Evolutionary conservation across 2,329 filamentous ascomycete genomes (phyloP), one percentile per base, ranked within the genome.

Genomic region (Ceratocystis alfenasii): DNA sequence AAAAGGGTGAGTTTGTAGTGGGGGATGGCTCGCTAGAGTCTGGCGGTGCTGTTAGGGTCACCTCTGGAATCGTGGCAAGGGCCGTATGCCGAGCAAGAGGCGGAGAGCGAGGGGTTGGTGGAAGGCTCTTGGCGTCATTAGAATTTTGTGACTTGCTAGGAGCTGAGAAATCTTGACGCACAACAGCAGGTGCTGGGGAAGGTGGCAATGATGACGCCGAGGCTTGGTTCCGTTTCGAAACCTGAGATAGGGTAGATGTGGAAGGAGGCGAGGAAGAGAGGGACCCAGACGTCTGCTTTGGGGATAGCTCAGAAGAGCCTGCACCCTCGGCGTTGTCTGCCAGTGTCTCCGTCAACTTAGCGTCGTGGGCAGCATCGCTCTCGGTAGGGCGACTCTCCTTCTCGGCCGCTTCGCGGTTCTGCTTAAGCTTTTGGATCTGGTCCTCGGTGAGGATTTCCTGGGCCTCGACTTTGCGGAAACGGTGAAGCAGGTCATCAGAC

Each of bases 381-480:
- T 33, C 53, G 15, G 25, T 25, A 22, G 28, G 25, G 15, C 53
- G 53, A 25, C 22, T 50, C n/a, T 25, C 53, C 17, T 57, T 30
- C 53, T 7, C 28, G 28, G 53, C 53, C 41, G 61, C 69, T 65
- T 74, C 72, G 33, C 73, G 70, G 25, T 69, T 77, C 70, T 73
- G 74, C 62, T 75, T 78, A 25, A 79, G 76, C 62, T 77, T 75
- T 69, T 81, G 77, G 28, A 84, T 74, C 46, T 79, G 78, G 44
- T 78, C 76, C 20, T 81, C 79, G 10, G 82, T 81, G 12, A 85
- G 73, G 75, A 84, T 83, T 73, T 86, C 83, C 63, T 84, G 81
- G 0, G 78, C 82, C 68, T 86, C 82, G 64, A 81, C 76, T 60
- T 78, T 78, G 68, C 77, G 77, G 71, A 86, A 84, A 59, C 81